Percentiles rank a stretch among this genome's conserved stretches.
Evolutionary conservation across 2,329 filamentous ascomycete species (phyloP).

Genomic region (Diplodia sapinea): DNA sequence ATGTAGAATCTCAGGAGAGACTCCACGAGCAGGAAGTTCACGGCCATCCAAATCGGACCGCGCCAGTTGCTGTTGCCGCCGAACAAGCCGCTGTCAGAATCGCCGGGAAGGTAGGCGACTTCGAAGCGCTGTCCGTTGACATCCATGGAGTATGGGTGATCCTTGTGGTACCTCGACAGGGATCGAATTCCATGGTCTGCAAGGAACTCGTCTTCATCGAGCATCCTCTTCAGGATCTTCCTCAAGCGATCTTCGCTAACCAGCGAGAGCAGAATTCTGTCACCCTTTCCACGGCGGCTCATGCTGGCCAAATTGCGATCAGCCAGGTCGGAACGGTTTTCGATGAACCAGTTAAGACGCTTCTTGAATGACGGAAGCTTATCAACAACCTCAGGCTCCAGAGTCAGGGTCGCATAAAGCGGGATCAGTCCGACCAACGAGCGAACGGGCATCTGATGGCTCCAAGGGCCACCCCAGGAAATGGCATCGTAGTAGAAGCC

Average conservation of each 20-base stretch:
- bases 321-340: constrained; percentile 83
- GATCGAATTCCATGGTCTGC: constrained; percentile 90
- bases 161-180: constrained; percentile 87
- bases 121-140: constrained; percentile 90
- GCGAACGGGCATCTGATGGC: constrained; percentile 87
- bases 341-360: constrained; percentile 90
- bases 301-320: constrained; percentile 96
- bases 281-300: constrained; percentile 84
- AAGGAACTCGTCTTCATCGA: constrained; percentile 92
- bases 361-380: constrained; percentile 92
- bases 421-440: constrained; percentile 94
- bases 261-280: constrained; percentile 84
- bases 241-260: constrained; percentile 92
- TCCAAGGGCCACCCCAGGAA: constrained; percentile 91
- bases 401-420: constrained; percentile 86
- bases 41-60: constrained; percentile 91
- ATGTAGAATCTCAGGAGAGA: constrained; percentile 94
- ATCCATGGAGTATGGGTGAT: constrained; percentile 92
- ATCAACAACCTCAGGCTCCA: constrained; percentile 93
- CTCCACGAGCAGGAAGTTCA: constrained; percentile 94
- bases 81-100: constrained; percentile 93
- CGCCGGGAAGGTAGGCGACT: constrained; percentile 90
- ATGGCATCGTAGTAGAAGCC: constrained; percentile 99
- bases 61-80: constrained; percentile 98
- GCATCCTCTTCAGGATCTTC: constrained; percentile 88